Evolutionary conservation across 805 yeast species (phyloP).

Genomic region (Pichia gijzeniarum): DNA sequence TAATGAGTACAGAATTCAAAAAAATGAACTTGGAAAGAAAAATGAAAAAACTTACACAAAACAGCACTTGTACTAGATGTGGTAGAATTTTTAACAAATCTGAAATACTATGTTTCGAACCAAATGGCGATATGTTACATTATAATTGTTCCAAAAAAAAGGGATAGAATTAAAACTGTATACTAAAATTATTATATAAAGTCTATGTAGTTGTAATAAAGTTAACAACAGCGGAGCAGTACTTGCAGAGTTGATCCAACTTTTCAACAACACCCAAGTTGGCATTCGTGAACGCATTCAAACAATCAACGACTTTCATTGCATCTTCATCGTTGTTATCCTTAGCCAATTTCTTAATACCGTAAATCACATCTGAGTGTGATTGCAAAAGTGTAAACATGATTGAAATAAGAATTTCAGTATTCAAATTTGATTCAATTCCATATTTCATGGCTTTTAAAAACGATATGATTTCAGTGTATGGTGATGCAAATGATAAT

Average conservation of each 20-base stretch:
- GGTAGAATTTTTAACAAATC: constrained; percentile 40
- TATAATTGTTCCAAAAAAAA: constrained; percentile 40
- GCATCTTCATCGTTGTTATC: constrained; percentile 25
- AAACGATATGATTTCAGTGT: constrained; percentile 57
- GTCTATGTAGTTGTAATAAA: constrained; percentile 45
- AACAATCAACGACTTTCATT: constrained; percentile 31
- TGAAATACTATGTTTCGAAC: constrained; percentile 43
- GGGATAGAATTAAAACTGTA: not conserved
- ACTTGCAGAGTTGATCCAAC: constrained; percentile 65
- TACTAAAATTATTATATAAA: not conserved
- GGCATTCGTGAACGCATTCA: constrained; percentile 41
- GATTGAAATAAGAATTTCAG: constrained; percentile 78
- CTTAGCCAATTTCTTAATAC: constrained; percentile 15
- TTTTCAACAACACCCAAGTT: constrained; percentile 38
- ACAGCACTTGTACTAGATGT: constrained; percentile 58
- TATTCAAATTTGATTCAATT: constrained; percentile 47
- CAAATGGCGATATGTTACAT: constrained; percentile 43
- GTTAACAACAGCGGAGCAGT: constrained; percentile 72
- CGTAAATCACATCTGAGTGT: constrained; percentile 73
- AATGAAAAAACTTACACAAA: constrained; percentile 34
- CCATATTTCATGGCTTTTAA: constrained; percentile 63
- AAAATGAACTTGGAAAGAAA: constrained; percentile 34
- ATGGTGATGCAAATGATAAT: constrained; percentile 58
- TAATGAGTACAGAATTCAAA: constrained; percentile 37
- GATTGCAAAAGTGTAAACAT: constrained; percentile 64